A percentile compares a stretch with the other conserved stretches of the same genome.
These are phyloP conservation scores for Pestalotiopsis sp. DNA, from an alignment of 2,329 filamentous ascomycete genomes.

Conservation along the genomic window DNA sequence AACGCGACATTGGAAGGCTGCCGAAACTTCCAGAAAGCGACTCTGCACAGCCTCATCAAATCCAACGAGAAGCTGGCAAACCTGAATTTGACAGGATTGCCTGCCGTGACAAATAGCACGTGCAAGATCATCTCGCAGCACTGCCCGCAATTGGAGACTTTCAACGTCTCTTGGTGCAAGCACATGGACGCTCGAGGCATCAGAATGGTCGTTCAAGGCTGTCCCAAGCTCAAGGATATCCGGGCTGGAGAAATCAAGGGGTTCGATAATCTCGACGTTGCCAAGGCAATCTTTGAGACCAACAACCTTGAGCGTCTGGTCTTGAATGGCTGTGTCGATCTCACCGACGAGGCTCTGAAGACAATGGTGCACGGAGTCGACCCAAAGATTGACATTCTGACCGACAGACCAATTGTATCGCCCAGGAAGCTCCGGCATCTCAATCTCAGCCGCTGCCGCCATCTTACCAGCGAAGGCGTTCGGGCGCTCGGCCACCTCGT, in stretches of 20 bases:
- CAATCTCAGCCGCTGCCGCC: conserved; percentile 78
- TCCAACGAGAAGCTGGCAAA: conserved; percentile 79
- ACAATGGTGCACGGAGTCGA: conserved; percentile 76
- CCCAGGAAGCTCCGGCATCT: conserved; percentile 80
- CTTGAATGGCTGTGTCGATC: conserved; percentile 76
- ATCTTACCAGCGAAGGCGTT: conserved; percentile 75
- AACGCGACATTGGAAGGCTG: conserved; percentile 90
- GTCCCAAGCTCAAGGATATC: conserved; percentile 75
- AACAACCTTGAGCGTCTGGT: conserved; percentile 85
- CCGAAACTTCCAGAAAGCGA: conserved; percentile 76
- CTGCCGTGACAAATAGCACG: conserved; percentile 78
- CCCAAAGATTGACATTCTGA: conserved; percentile 80
- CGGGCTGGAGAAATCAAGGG: conserved; percentile 81
- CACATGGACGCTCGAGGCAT: conserved; percentile 81
- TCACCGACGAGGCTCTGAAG: conserved; percentile 75
- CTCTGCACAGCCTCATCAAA: conserved; percentile 75
- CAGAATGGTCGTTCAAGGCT: conserved; percentile 71
- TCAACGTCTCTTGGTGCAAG: conserved; percentile 94
- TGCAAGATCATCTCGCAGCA: conserved; percentile 84
- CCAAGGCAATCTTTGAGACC: conserved; percentile 73
- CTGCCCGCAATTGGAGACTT: conserved; percentile 78
- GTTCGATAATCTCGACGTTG: conserved; percentile 75
- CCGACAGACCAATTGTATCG: conserved; percentile 74
- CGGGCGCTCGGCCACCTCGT: conserved; percentile 72
- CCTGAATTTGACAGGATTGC: conserved; percentile 83